Conservation (phyloP, 768 basidiomycete species). For the Psilocybe azurescens region DNA sequence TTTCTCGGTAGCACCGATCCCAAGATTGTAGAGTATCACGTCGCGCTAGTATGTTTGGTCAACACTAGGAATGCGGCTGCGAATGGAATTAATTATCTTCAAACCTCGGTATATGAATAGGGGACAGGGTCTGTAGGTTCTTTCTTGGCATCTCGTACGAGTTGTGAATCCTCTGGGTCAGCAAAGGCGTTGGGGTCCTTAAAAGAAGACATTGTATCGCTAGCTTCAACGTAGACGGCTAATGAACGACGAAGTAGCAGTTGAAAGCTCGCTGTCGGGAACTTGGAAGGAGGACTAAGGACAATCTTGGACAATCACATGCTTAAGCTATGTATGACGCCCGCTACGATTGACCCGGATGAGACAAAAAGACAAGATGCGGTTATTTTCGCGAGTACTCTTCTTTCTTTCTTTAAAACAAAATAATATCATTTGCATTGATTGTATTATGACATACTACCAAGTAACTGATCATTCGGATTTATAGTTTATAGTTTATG, state of each 20-base stretch:
- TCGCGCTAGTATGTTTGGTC: conserved; percentile 56
- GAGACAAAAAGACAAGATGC: background rate
- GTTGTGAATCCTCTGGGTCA: conserved; percentile 82
- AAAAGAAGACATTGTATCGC: conserved; percentile 41
- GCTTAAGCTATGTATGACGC: background rate
- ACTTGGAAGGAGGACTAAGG: background rate
- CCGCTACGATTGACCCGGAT: too few species aligned
- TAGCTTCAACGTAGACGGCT: background rate
- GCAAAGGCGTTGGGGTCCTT: conserved; percentile 55
- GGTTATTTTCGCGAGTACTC: background rate
- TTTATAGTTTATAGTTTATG: background rate
- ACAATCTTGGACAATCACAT: conserved; percentile 7
- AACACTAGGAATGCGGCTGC: background rate
- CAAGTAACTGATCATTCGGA: background rate
- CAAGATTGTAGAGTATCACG: conserved; percentile 94
- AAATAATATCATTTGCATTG: too few species aligned
- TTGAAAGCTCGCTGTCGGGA: background rate
- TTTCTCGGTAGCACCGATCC: conserved; percentile 91
- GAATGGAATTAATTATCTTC: background rate
- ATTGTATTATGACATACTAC: too few species aligned
- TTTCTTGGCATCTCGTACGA: conserved; percentile 86
- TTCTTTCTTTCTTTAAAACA: too few species aligned
- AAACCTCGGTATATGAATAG: conserved; percentile 77
- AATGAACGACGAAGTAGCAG: background rate
- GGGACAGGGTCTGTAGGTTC: conserved; percentile 54